phyloP scores from a whole-genome alignment of 495 filamentous ascomycete species.

The Penicillium lagena region DNA sequence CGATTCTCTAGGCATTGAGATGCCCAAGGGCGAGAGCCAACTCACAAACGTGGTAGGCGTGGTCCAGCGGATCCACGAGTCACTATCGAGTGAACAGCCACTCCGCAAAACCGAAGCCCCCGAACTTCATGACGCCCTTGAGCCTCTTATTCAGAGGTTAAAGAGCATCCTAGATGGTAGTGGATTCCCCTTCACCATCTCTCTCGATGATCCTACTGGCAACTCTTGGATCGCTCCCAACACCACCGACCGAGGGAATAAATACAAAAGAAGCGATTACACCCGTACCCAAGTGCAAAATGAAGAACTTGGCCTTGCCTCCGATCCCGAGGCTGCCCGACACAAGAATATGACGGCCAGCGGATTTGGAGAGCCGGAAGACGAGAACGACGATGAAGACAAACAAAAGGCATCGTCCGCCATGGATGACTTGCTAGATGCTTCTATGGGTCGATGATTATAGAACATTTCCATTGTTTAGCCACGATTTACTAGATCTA shows the following conservation, averaged over 20 bases:
- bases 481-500: not conserved
- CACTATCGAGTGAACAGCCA: constrained; percentile 69
- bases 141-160: constrained; percentile 62
- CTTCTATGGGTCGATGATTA: not conserved
- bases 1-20: constrained; percentile 82
- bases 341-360: constrained; percentile 23
- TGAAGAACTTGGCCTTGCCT: constrained; percentile 63
- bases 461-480: not conserved
- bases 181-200: constrained; percentile 77
- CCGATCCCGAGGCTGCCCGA: constrained; percentile 26
- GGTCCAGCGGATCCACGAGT: constrained; percentile 64
- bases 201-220: constrained; percentile 85
- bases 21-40: constrained; percentile 80
- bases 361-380: constrained; percentile 64
- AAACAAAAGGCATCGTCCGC: not conserved
- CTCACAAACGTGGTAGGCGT: constrained; percentile 90
- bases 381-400: constrained; percentile 1
- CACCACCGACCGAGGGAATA: constrained; percentile 59
- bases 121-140: constrained; percentile 70
- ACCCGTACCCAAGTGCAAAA: constrained; percentile 79
- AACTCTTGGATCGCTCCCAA: constrained; percentile 96
- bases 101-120: constrained; percentile 65
- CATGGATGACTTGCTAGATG: not conserved
- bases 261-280: constrained; percentile 79
- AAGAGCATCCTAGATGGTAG: constrained; percentile 67